Evolutionary conservation across 805 yeast species (phyloP), one percentile per base, ranked within the genome.

Genomic region (Candida silvicultrix): DNA sequence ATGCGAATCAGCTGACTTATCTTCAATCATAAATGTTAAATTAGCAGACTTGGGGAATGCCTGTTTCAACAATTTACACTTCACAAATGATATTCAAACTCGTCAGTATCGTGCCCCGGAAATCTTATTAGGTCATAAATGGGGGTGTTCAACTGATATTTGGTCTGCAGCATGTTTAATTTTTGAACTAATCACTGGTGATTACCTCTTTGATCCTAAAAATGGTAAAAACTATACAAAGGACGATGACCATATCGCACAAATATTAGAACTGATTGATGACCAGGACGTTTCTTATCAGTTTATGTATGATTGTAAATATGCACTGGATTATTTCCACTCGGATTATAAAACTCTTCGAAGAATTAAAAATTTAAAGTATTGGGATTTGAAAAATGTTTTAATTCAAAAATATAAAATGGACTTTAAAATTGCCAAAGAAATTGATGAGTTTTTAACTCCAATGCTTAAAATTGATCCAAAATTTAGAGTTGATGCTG

Each of bases 361-460:
- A 47, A 74, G 81, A 53, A 88, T 88, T 47, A 73, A 74, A 45
- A 80, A 77, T 58, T 69, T 89, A 48, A 83, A 84, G 62, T 88
- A 81, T 31, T 89, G 96, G 96, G 77, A 81, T 3, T 71, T 89
- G 52, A 69, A 71, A 45, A 80, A 76, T 46, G 95, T 89, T 3
- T 68, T 88, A 41, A 68, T 69, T 42, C 89, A 88, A 54, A 89
- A 89, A 66, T 88, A 88, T 61, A 80, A 80, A 48, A 77, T 82
- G 59, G 65, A 77, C 23, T 71, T 70, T 35, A 65, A 69, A 10
- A 81, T 79, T 41, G 83, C 92, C 8, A 47, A 50, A 32, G 68
- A 74, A 35, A 60, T 77, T 16, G 54, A 72, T 5, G 75, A 71
- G 46, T 77, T 81, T 48, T 64, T 81, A 35, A 53, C 66, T 41